Conservation (phyloP, 2,329 filamentous ascomycete species). For the Curvularia spicifera region DNA sequence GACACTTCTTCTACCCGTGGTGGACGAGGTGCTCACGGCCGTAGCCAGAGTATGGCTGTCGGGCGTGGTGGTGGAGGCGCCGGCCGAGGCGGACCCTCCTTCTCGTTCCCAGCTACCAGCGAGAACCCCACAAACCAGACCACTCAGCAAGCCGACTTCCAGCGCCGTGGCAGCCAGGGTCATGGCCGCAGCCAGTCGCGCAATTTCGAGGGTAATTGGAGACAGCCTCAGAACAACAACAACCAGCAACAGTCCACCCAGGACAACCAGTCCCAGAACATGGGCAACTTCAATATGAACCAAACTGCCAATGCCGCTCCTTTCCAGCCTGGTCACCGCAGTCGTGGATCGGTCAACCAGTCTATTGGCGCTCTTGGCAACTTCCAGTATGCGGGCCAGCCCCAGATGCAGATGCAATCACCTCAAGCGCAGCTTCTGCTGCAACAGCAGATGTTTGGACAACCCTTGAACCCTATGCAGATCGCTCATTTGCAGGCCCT, state of each 20-base stretch:
- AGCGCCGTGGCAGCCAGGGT: constrained; percentile 76
- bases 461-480: constrained; percentile 87
- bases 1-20: constrained; percentile 47
- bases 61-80: constrained; percentile 69
- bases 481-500: constrained; percentile 89
- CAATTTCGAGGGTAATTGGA: constrained; percentile 98
- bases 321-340: constrained; percentile 92
- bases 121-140: constrained; percentile 54
- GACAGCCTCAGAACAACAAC: constrained; percentile 69
- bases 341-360: constrained; percentile 80
- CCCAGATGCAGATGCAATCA: constrained; percentile 79
- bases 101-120: constrained; percentile 68
- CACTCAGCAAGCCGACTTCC: constrained; percentile 66
- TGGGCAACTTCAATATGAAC: constrained; percentile 71
- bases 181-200: constrained; percentile 84
- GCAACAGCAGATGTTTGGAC: constrained; percentile 84
- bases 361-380: constrained; percentile 82
- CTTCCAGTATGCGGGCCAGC: constrained; percentile 89
- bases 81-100: constrained; percentile 71
- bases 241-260: constrained; percentile 57
- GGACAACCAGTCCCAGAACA: constrained; percentile 55
- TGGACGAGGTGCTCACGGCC: constrained; percentile 64
- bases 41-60: constrained; percentile 90
- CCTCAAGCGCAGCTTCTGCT: constrained; percentile 83
- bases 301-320: constrained; percentile 72